Conservation (phyloP, 1,139 yeast species). For the Pichia sp. region DNA sequence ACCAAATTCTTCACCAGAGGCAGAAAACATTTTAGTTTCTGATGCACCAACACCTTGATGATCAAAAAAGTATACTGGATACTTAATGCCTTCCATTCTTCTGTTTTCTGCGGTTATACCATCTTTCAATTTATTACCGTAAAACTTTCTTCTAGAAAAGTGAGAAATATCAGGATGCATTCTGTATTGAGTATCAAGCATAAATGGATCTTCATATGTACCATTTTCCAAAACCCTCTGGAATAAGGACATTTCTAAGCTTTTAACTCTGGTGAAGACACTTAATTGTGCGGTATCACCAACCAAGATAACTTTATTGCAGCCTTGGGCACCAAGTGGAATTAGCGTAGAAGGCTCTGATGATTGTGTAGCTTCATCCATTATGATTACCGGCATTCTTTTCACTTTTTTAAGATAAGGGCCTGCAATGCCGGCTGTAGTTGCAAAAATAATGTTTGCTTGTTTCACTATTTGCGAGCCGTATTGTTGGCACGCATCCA, state of each 20-base stretch:
- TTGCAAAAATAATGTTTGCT: conserved; percentile 65
- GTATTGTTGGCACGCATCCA: conserved; percentile 41
- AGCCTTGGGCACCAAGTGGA: conserved; percentile 65
- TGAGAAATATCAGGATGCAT: conserved; percentile 64
- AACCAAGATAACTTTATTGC: conserved; percentile 62
- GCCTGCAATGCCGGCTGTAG: conserved; percentile 71
- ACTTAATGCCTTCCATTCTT: conserved; percentile 19
- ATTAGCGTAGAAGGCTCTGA: conserved; percentile 67
- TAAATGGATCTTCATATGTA: conserved; percentile 52
- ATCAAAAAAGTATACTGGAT: conserved; percentile 29
- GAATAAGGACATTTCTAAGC: conserved; percentile 31
- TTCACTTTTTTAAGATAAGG: conserved; percentile 52
- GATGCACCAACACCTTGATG: conserved; percentile 21
- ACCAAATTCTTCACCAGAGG: conserved; percentile 25
- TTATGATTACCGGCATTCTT: conserved; percentile 61
- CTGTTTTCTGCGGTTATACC: conserved; percentile 55
- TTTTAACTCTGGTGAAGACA: conserved; percentile 62
- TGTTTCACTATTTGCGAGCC: conserved; percentile 52
- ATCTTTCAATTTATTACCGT: conserved; percentile 50
- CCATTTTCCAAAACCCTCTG: conserved; percentile 29
- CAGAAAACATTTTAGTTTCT: conserved; percentile 23
- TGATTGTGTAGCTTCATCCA: conserved; percentile 69
- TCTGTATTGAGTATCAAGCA: conserved; percentile 70
- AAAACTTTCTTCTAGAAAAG: conserved; percentile 57
- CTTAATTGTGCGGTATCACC: conserved; percentile 65